Percentiles rank a stretch among this genome's conserved stretches.
These are phyloP conservation scores for Aspergillus sp. DNA, from an alignment of 2,329 filamentous ascomycete species.

Conservation along the genomic window DNA sequence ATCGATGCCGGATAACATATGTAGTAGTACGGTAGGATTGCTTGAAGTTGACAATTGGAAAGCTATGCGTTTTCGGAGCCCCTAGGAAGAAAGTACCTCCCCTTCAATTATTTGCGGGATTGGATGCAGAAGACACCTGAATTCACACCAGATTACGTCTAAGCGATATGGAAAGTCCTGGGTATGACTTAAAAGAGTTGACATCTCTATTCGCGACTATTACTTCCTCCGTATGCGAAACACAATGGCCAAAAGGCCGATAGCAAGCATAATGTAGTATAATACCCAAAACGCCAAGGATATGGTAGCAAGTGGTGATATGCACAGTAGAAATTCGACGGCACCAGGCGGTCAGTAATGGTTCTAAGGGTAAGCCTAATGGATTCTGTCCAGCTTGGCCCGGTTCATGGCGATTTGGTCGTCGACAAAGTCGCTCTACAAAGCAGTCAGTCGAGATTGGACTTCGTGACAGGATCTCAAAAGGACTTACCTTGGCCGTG, in stretches of 20 bases:
- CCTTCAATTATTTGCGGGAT: background rate
- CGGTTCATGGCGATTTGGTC: conserved; percentile 79
- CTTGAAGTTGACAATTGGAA: no score
- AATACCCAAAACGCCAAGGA: conserved; percentile 26
- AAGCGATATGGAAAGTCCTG: no score
- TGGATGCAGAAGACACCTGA: background rate
- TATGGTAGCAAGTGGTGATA: conserved; percentile 20
- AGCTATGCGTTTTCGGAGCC: no score
- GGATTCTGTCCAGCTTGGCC: conserved; percentile 64
- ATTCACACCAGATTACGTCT: background rate
- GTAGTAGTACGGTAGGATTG: background rate
- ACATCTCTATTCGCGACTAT: conserved; percentile 4
- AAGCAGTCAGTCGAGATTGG: conserved; percentile 24
- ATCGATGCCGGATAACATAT: background rate
- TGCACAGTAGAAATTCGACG: conserved; percentile 22
- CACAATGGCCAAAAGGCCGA: background rate
- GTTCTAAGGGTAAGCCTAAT: conserved; percentile 24
- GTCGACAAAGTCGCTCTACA: conserved; percentile 77
- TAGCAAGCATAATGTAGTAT: conserved; percentile 12
- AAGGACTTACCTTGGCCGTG: conserved; percentile 66
- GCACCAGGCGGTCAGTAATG: conserved; percentile 32
- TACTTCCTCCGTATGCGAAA: conserved; percentile 10
- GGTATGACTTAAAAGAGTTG: background rate
- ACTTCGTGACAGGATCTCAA: background rate
- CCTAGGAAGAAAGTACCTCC: background rate